Conservation (phyloP, 1,284 basidiomycete genomes). For the Naganishia sp. region DNA sequence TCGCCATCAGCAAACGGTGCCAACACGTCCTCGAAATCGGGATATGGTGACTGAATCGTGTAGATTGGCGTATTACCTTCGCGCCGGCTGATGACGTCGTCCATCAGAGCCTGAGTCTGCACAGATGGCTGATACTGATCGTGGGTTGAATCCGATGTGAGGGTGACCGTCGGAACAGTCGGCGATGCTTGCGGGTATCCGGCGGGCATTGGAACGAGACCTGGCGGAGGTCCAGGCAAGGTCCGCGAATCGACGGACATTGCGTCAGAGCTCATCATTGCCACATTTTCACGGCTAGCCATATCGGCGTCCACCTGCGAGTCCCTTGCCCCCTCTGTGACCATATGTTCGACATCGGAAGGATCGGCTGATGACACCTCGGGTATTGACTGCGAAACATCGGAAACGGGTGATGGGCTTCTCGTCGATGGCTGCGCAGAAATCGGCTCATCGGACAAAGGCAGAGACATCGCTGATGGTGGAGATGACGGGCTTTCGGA, state of each 20-base stretch:
- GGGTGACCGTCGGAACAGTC: conserved; percentile 2
- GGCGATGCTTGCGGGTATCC: conserved; percentile 35
- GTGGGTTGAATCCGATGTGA: conserved; percentile 19
- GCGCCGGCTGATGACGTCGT: conserved; percentile 75
- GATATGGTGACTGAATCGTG: conserved; percentile 71
- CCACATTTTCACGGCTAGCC: neutral
- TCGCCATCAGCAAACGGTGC: conserved; percentile 67
- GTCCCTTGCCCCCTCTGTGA: neutral
- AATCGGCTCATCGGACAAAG: neutral
- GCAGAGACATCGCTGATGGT: conserved; percentile 3
- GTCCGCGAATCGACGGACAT: conserved; percentile 36
- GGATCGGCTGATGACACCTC: conserved; percentile 5
- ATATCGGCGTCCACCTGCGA: conserved; percentile 5
- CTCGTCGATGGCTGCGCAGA: conserved; percentile 20
- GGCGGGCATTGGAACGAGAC: conserved; percentile 40
- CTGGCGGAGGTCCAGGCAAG: conserved; percentile 38
- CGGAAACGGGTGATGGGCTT: conserved; percentile 22
- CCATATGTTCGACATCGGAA: neutral
- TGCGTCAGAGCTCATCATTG: conserved; percentile 40
- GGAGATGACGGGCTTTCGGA: conserved; percentile 9
- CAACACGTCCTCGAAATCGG: conserved; percentile 74
- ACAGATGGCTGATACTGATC: conserved; percentile 75
- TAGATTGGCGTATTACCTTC: conserved; percentile 60
- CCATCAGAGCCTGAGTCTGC: conserved; percentile 76
- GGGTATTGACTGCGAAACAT: conserved; percentile 21